phyloP scores from a whole-genome alignment of 2,329 filamentous ascomycete genomes.

The Exophiala xenobiotica region DNA sequence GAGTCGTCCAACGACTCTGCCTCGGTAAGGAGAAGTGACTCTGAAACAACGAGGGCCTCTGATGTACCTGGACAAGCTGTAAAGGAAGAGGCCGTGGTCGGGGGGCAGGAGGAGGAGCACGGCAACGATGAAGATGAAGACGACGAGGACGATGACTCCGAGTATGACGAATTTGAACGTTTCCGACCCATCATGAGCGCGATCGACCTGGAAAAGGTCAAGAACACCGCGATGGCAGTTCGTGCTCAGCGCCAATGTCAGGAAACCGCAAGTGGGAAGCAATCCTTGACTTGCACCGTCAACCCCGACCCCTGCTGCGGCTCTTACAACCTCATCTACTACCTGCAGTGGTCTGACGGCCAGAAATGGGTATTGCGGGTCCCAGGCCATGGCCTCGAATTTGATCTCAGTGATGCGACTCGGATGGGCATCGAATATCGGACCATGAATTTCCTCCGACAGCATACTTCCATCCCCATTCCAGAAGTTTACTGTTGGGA shows the following conservation, averaged over 20 bases:
- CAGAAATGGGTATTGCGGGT: slow-evolving; percentile 8
- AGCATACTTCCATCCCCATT: slow-evolving; percentile 10
- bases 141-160: background rate
- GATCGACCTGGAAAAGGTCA: background rate
- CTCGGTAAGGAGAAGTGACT: too few species aligned
- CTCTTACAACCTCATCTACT: slow-evolving; percentile 4
- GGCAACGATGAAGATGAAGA: background rate
- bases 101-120: background rate
- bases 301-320: background rate
- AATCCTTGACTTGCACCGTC: background rate
- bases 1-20: too few species aligned
- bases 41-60: too few species aligned
- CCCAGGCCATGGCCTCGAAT: background rate
- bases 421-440: slow-evolving; percentile 3
- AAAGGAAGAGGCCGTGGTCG: background rate
- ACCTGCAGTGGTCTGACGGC: slow-evolving; percentile 7
- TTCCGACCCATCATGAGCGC: background rate
- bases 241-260: background rate
- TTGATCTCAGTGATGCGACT: background rate
- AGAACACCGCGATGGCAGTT: background rate
- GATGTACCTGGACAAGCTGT: too few species aligned
- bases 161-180: background rate
- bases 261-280: background rate
- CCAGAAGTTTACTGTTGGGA: slow-evolving; percentile 7
- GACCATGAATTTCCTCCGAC: slow-evolving; percentile 8